These are phyloP conservation scores for Penicillium italicum DNA, from an alignment of 2,329 filamentous ascomycete species.

Conservation along the genomic window DNA sequence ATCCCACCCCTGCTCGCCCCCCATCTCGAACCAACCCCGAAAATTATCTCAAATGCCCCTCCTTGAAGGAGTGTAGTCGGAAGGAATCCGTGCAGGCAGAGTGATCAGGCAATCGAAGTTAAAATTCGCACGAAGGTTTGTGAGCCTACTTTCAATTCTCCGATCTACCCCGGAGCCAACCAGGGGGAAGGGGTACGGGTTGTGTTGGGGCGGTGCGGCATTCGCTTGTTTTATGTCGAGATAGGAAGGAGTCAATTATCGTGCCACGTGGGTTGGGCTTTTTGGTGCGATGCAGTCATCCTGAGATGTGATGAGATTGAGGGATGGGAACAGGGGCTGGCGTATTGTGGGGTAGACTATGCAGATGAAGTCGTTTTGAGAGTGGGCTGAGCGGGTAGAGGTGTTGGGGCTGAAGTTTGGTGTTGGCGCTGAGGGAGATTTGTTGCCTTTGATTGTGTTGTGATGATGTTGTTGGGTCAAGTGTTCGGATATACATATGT, in stretches of 20 bases:
- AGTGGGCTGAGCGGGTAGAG: not conserved
- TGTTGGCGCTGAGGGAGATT: not conserved
- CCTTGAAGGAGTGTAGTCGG: not conserved
- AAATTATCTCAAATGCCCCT: not conserved
- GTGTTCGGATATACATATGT: not conserved
- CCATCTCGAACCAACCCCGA: not conserved
- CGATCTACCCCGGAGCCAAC: not conserved
- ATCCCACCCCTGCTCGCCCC: not conserved
- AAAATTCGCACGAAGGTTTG: not conserved
- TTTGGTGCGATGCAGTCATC: not conserved
- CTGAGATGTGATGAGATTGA: slow-evolving; percentile 1
- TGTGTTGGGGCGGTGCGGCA: not conserved
- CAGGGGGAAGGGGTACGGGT: not conserved
- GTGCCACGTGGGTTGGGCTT: not conserved
- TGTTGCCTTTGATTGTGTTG: not conserved
- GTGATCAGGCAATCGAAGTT: not conserved
- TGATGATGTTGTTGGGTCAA: not conserved
- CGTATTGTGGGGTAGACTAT: slow-evolving; percentile 3
- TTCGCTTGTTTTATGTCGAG: not conserved
- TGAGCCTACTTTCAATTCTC: not conserved
- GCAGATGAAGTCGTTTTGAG: not conserved
- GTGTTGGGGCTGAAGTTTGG: not conserved
- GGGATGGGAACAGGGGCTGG: not conserved
- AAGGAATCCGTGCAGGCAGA: not conserved
- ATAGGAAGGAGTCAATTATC: not conserved